phyloP scores from a whole-genome alignment of 225 moss, liverwort and hornwort genomes.

The Sphagnum tenellum region DNA sequence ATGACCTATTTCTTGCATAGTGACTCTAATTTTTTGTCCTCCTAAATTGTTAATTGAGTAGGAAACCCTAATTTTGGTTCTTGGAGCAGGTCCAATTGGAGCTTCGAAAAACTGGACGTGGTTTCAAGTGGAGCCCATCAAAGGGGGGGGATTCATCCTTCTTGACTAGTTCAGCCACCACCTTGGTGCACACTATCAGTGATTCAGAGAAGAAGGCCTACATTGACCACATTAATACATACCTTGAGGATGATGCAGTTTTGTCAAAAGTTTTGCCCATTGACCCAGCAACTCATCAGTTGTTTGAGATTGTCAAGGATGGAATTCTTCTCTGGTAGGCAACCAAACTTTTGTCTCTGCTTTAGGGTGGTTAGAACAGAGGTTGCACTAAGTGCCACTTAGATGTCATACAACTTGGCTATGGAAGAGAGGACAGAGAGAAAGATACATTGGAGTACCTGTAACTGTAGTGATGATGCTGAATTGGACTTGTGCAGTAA shows the following conservation, averaged over 20 bases:
- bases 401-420: too few species aligned
- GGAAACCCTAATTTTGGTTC: not conserved
- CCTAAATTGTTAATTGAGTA: not conserved
- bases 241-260: conserved; percentile 61
- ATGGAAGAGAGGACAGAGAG: too few species aligned
- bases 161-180: conserved; percentile 69
- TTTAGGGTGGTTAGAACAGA: too few species aligned
- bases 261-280: conserved; percentile 68
- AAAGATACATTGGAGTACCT: too few species aligned
- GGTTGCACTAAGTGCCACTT: too few species aligned
- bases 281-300: conserved; percentile 63
- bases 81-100: conserved; percentile 72
- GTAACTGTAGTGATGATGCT: too few species aligned
- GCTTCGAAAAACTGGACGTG: conserved; percentile 70
- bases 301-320: conserved; percentile 87
- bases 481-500: conserved; percentile 39
- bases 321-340: conserved; percentile 79
- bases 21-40: not conserved
- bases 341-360: not conserved
- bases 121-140: conserved; percentile 62
- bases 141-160: conserved; percentile 72
- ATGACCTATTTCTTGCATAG: not conserved
- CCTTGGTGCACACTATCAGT: conserved; percentile 87
- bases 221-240: conserved; percentile 92
- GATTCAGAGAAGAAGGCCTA: conserved; percentile 96